A percentile compares a stretch with the other conserved stretches of the same genome.
Conservation (phyloP, 1,139 yeast genomes). For the Protomyces arabidopsidicola region DNA sequence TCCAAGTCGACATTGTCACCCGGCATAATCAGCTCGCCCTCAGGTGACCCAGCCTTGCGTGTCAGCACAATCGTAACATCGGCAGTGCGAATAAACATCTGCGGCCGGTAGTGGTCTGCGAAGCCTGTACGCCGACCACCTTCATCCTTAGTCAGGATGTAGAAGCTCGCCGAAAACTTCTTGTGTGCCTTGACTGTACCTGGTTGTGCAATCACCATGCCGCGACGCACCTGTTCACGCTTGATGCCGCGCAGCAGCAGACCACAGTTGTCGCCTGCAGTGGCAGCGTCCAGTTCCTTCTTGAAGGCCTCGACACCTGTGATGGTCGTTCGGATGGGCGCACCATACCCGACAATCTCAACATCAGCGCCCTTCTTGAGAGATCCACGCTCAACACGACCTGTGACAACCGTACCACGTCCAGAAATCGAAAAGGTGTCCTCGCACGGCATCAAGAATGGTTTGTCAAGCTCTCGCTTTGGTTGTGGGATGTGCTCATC, state of each 20-base stretch:
- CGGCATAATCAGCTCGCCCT: slow-evolving; percentile 79
- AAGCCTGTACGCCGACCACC: slow-evolving; percentile 99
- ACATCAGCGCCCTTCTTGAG: slow-evolving; percentile 97
- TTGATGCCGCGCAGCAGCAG: slow-evolving; percentile 94
- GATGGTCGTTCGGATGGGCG: slow-evolving; percentile 86
- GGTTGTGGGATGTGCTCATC: slow-evolving; percentile 97
- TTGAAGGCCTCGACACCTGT: slow-evolving; percentile 99
- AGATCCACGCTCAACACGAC: slow-evolving; percentile 97
- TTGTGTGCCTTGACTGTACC: slow-evolving; percentile 89
- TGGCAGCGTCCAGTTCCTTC: slow-evolving; percentile 94
- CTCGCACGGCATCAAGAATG: slow-evolving; percentile 96
- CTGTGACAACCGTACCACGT: slow-evolving; percentile 99
- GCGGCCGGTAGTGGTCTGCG: slow-evolving; percentile 97
- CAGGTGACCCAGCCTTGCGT: slow-evolving; percentile 69
- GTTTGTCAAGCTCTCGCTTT: slow-evolving; percentile 88
- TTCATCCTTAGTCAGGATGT: slow-evolving; percentile 90
- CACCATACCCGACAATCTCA: slow-evolving; percentile 90
- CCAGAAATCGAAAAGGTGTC: slow-evolving; percentile 97
- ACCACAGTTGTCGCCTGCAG: slow-evolving; percentile 99
- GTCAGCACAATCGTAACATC: slow-evolving; percentile 87
- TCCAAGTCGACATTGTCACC: slow-evolving; percentile 99
- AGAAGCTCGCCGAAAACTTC: slow-evolving; percentile 88
- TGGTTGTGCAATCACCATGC: slow-evolving; percentile 95
- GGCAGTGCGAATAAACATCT: slow-evolving; percentile 91
- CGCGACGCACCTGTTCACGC: slow-evolving; percentile 95